Evolutionary conservation across 352 stramenopile genomes (phyloP).

Genomic region (Pythium biforme): DNA sequence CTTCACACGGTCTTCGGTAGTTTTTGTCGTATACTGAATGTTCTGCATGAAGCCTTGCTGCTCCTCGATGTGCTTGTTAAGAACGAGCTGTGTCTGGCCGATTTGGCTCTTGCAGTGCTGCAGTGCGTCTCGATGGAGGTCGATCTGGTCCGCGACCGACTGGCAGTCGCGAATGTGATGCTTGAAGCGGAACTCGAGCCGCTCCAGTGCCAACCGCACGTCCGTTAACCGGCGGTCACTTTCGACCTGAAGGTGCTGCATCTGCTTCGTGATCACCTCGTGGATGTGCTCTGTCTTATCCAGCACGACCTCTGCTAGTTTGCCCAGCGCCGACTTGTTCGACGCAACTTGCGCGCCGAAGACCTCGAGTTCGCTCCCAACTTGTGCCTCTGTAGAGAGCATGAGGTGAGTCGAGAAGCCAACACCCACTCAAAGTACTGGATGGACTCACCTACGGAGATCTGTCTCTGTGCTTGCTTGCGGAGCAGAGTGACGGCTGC

Average conservation of each 20-base stretch:
- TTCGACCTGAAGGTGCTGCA: constrained; percentile 50
- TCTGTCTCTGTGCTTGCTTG: constrained; percentile 43
- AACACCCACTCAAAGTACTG: not conserved
- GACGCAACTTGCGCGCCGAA: constrained; percentile 38
- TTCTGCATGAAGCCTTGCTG: constrained; percentile 47
- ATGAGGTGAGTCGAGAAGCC: not conserved
- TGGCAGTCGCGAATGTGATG: constrained; percentile 56
- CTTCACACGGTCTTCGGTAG: constrained; percentile 31
- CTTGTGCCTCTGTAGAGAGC: constrained; percentile 35
- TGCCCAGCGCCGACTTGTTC: constrained; percentile 47
- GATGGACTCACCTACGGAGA: constrained; percentile 33
- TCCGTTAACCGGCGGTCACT: constrained; percentile 46
- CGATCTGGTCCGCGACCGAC: constrained; percentile 44
- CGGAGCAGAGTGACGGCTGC: constrained; percentile 41
- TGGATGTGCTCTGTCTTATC: constrained; percentile 48
- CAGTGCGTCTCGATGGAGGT: constrained; percentile 44
- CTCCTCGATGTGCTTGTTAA: constrained; percentile 51
- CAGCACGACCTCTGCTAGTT: constrained; percentile 44
- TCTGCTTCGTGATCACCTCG: constrained; percentile 34
- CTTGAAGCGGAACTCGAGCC: constrained; percentile 70
- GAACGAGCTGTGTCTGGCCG: constrained; percentile 36
- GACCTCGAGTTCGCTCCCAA: constrained; percentile 52
- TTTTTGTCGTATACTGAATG: constrained; percentile 37
- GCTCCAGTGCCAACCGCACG: constrained; percentile 44
- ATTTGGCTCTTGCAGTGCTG: constrained; percentile 42